These are phyloP conservation scores for Phytophthora hybrid DNA, from an alignment of 352 stramenopile genomes.

Conservation along the genomic window DNA sequence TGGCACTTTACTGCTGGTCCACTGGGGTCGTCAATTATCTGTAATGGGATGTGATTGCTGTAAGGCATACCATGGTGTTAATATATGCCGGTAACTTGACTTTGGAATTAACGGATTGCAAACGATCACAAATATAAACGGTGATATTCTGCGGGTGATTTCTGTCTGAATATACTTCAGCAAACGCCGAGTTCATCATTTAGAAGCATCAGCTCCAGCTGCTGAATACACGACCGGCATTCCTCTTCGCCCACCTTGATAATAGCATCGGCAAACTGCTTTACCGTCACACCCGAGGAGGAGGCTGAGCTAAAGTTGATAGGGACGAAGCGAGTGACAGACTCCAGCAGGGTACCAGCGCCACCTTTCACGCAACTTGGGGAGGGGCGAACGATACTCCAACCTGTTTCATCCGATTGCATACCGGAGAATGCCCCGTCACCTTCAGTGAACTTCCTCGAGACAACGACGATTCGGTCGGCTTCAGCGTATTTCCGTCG, in stretches of 20 bases:
- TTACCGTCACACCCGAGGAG: not conserved
- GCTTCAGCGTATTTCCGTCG: constrained; percentile 50
- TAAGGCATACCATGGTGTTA: no score
- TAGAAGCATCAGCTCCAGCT: constrained; percentile 32
- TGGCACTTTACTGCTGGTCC: no score
- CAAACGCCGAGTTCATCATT: constrained; percentile 31
- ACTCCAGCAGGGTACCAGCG: constrained; percentile 23
- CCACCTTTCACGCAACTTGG: constrained; percentile 1
- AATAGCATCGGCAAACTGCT: constrained; percentile 29
- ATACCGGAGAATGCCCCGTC: constrained; percentile 46
- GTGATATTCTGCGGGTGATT: no score
- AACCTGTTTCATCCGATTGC: constrained; percentile 68
- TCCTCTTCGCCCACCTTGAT: constrained; percentile 32
- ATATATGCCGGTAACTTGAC: no score
- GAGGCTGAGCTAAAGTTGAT: constrained; percentile 29
- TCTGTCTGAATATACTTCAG: constrained; percentile 1
- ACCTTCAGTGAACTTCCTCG: constrained; percentile 53
- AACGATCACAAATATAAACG: no score
- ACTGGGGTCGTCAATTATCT: no score
- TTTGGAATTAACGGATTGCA: no score
- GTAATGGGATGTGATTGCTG: no score
- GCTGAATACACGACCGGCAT: constrained; percentile 12
- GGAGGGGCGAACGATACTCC: constrained; percentile 43
- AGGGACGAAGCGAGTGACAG: constrained; percentile 28
- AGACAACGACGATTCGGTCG: constrained; percentile 61